Base-by-base conservation (phyloP, 148 eudicot species). In the Camellia lanceoleosa region DNA sequence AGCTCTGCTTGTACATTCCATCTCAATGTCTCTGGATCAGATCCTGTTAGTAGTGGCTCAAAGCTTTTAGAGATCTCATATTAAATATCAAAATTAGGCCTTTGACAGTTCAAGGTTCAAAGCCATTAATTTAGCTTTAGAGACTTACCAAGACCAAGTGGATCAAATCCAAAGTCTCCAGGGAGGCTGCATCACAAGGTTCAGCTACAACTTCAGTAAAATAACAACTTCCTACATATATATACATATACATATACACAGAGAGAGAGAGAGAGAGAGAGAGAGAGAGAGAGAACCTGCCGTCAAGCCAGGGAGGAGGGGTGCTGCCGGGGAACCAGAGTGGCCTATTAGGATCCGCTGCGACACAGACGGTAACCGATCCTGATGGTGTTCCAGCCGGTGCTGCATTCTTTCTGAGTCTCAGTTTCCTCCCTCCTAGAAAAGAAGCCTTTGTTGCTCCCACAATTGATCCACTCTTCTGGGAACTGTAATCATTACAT, bases 271-370 rank as follows among this genome's bases (percentile, higher is more conserved):
- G 42, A 77, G 1, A 9, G 14, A 56, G 12, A 11, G 4, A 38
- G n/a, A 44, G 6, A 65, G 51, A 58, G 61, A 30, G 10, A 18
- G 23, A 70, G 44, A 61, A 94, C 98, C 98, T 94, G 81, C 99
- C 99, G 78, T 96, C 99, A 16, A 96, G 99, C 99, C 99, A 96
- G 72, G 88, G 79, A 66, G 98, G 98, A 82, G 99, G 99, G 79
- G 86, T 87, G 94, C 97, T 96, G 43, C 99, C 99, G 30, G 99
- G 99, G 92, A 96, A 96, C 99, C 99, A 96, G 56, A 96, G 67
- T 72, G 99, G 99, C 61, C 99, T 89, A 11, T 93, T 91, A 1
- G 99, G 97, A 8, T 93, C 98, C 65, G 97, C 94, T 16, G 88
- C 95, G 81, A 92, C 54, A 55, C 83, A 76, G 71, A 86, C 38